Evolutionary conservation across 2,329 filamentous ascomycete species (phyloP).

Genomic region (Cercospora citrullina): DNA sequence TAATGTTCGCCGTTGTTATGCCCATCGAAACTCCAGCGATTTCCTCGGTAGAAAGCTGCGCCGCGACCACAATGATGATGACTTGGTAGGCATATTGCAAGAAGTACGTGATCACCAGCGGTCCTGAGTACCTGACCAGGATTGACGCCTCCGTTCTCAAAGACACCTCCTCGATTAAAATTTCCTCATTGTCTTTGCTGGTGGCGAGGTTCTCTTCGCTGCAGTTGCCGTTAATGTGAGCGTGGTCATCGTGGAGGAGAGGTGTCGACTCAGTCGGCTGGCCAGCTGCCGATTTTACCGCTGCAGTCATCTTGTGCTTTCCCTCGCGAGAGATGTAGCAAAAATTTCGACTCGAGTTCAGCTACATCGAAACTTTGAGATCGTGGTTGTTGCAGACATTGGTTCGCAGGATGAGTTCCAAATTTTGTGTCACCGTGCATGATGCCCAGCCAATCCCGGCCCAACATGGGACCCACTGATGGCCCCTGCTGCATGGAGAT

Average conservation of each 20-base stretch:
- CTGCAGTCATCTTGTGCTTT: background rate
- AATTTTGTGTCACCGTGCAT: slow-evolving; percentile 1
- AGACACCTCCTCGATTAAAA: slow-evolving; percentile 32
- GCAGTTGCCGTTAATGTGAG: background rate
- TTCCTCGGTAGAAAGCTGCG: slow-evolving; percentile 55
- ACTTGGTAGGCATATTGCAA: slow-evolving; percentile 57
- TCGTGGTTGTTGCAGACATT: background rate
- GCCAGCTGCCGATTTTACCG: background rate
- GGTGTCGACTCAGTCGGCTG: slow-evolving; percentile 6
- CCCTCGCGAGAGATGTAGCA: background rate
- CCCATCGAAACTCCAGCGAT: slow-evolving; percentile 55
- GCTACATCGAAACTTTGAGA: background rate
- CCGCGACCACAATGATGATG: slow-evolving; percentile 55
- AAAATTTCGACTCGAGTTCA: background rate
- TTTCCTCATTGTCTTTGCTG: background rate
- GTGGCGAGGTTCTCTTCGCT: background rate
- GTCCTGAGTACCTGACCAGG: slow-evolving; percentile 48
- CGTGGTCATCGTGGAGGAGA: background rate
- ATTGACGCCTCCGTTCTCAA: slow-evolving; percentile 28
- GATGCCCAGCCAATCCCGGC: background rate
- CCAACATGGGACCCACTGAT: background rate
- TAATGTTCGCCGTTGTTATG: slow-evolving; percentile 57
- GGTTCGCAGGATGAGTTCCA: background rate
- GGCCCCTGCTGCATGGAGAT: background rate
- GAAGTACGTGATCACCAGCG: slow-evolving; percentile 56